Evolutionary conservation across 805 yeast genomes (phyloP).

Genomic region (Kodamaea neixiangensis): DNA sequence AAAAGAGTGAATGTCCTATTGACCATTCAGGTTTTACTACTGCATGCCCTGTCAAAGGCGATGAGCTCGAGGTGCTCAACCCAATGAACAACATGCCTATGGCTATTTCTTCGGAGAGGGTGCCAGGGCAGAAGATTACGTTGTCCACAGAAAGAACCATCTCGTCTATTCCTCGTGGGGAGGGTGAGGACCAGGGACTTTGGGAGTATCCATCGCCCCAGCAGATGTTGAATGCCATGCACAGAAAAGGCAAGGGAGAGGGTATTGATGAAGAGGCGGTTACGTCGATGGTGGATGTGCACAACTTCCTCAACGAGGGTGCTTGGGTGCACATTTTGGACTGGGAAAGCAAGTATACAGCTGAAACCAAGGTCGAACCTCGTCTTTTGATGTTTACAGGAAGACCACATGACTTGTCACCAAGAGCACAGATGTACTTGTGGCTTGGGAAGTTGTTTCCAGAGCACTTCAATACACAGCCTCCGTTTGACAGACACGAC

Average conservation of each 20-base stretch:
- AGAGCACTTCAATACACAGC: conserved; percentile 63
- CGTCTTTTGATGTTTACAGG: conserved; percentile 87
- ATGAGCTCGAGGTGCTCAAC: conserved; percentile 49
- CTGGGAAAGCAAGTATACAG: conserved; percentile 83
- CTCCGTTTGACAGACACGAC: conserved; percentile 98
- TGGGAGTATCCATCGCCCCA: conserved; percentile 99
- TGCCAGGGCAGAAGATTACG: conserved; percentile 77
- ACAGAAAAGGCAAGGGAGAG: conserved; percentile 85
- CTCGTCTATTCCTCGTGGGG: conserved; percentile 87
- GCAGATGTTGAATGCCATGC: conserved; percentile 98
- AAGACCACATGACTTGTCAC: conserved; percentile 82
- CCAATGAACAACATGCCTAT: conserved; percentile 91
- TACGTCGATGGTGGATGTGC: conserved; percentile 95
- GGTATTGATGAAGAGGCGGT: conserved; percentile 95
- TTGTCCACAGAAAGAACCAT: conserved; percentile 82
- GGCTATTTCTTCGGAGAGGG: conserved; percentile 60
- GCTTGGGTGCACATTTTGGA: conserved; percentile 93
- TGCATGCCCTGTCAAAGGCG: conserved; percentile 38
- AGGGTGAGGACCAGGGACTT: conserved; percentile 58
- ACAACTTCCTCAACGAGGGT: conserved; percentile 93
- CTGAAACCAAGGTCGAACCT: conserved; percentile 58
- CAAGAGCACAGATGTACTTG: conserved; percentile 76
- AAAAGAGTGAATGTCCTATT: conserved; percentile 32
- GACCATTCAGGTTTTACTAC: conserved; percentile 26
- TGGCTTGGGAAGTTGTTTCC: conserved; percentile 73